These are phyloP conservation scores for Ceratopteris richardii DNA, from an alignment of 75 land plant species.

Conservation along the genomic window DNA sequence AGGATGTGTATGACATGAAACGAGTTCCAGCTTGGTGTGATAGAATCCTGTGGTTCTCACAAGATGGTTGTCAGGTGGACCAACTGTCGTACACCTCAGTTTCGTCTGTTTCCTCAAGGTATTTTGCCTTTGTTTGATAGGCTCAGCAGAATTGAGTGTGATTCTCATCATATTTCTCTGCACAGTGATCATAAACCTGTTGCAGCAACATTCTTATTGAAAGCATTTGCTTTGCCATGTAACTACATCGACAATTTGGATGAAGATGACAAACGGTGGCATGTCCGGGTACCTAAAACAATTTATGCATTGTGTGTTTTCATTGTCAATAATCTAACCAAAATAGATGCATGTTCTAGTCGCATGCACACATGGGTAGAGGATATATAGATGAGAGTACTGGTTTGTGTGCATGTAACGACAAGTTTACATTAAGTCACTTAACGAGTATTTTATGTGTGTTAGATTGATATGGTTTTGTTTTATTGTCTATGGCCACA, in stretches of 20 bases:
- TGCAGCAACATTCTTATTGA: conserved; percentile 38
- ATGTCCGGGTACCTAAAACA: conserved; percentile 20
- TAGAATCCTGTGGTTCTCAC: conserved; percentile 36
- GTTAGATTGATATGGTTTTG: too few species aligned
- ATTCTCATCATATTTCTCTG: neutral
- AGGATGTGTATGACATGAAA: conserved; percentile 30
- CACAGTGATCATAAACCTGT: conserved; percentile 53
- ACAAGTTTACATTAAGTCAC: too few species aligned
- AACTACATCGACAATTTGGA: conserved; percentile 11
- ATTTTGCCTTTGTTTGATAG: neutral
- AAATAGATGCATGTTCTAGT: neutral
- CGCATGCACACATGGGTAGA: neutral
- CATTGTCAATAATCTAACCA: neutral
- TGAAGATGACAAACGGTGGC: conserved; percentile 39
- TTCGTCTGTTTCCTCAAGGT: conserved; percentile 23
- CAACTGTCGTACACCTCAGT: conserved; percentile 30
- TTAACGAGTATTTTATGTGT: too few species aligned
- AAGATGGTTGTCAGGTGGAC: conserved; percentile 26
- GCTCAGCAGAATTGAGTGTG: neutral
- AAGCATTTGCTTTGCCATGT: conserved; percentile 41
- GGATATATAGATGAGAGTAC: too few species aligned
- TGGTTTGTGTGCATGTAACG: too few species aligned
- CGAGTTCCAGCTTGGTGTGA: conserved; percentile 54
- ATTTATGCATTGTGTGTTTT: neutral
- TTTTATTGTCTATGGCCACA: too few species aligned